Conservation (phyloP, 176 grass and related monocot genomes). For the Avena insularis region DNA sequence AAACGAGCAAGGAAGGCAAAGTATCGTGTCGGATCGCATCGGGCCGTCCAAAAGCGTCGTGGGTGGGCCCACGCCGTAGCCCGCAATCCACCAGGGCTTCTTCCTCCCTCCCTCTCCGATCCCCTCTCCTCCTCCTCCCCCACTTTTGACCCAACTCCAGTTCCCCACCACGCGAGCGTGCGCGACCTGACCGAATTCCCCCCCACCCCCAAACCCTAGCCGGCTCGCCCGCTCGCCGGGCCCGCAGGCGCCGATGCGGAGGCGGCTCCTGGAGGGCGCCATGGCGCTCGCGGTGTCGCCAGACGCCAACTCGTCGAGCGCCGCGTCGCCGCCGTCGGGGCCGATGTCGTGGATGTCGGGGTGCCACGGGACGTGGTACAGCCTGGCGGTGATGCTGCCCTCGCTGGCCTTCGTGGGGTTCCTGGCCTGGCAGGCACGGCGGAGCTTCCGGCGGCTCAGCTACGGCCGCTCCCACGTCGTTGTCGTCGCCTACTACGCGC, state of each 20-base stretch:
- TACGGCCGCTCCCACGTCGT: conserved; percentile 92
- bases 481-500: conserved; percentile 79
- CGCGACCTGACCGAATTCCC: conserved; percentile 38
- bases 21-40: not conserved
- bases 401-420: conserved; percentile 82
- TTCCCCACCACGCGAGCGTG: conserved; percentile 6
- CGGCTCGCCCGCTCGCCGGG: not conserved
- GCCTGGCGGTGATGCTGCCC: conserved; percentile 77
- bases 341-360: conserved; percentile 50
- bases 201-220: conserved; percentile 44
- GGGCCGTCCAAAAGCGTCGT: conserved; percentile 13
- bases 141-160: conserved; percentile 45
- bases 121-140: conserved; percentile 12
- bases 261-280: conserved; percentile 44
- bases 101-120: not conserved
- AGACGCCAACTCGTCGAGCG: conserved; percentile 44
- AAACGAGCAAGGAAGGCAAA: not conserved
- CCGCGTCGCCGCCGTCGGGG: conserved; percentile 31
- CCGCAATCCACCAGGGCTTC: conserved; percentile 13
- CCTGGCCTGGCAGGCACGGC: conserved; percentile 79
- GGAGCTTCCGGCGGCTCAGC: conserved; percentile 73
- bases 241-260: conserved; percentile 35
- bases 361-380: conserved; percentile 82
- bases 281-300: conserved; percentile 54
- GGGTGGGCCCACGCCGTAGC: not conserved